Conservation (phyloP, 208 protist genomes). For the Wallacemonas sp. region DNA sequence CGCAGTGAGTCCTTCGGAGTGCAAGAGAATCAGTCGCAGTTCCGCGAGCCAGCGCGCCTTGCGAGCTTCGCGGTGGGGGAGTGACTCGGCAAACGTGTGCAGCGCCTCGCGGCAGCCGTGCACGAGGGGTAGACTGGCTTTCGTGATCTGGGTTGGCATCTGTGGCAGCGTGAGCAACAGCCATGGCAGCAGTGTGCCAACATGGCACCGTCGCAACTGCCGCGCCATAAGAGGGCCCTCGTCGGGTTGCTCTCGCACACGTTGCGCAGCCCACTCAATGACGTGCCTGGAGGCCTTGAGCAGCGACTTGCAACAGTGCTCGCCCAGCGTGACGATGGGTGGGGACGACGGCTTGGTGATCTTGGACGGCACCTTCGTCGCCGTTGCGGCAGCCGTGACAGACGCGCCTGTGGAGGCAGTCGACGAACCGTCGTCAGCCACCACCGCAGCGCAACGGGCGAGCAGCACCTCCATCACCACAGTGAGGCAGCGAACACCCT, state of each 20-base stretch:
- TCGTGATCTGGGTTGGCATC: slow-evolving; percentile 58
- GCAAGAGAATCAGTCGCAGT: slow-evolving; percentile 52
- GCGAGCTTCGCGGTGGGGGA: slow-evolving; percentile 9
- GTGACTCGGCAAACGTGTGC: slow-evolving; percentile 45
- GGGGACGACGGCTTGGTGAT: not conserved
- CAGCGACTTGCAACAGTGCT: slow-evolving; percentile 70
- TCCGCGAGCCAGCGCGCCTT: slow-evolving; percentile 44
- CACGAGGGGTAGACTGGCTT: slow-evolving; percentile 41
- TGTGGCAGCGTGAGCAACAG: slow-evolving; percentile 79
- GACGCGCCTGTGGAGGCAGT: slow-evolving; percentile 8
- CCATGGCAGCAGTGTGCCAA: slow-evolving; percentile 77
- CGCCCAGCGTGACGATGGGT: slow-evolving; percentile 24
- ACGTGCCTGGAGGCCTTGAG: slow-evolving; percentile 68
- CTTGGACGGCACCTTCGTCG: too few relatives aligned
- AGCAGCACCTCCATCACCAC: slow-evolving; percentile 85
- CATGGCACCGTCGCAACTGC: slow-evolving; percentile 63
- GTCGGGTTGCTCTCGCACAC: slow-evolving; percentile 49
- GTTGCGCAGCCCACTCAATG: slow-evolving; percentile 47
- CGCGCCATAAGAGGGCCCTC: slow-evolving; percentile 30
- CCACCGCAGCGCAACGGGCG: slow-evolving; percentile 19
- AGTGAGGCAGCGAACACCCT: slow-evolving; percentile 51
- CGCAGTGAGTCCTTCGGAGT: slow-evolving; percentile 1
- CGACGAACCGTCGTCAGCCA: slow-evolving; percentile 1
- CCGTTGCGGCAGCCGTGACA: too few relatives aligned
- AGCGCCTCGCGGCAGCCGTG: slow-evolving; percentile 73